phyloP scores from a whole-genome alignment of 176 grass and related monocot species.

The Lolium rigidum region DNA sequence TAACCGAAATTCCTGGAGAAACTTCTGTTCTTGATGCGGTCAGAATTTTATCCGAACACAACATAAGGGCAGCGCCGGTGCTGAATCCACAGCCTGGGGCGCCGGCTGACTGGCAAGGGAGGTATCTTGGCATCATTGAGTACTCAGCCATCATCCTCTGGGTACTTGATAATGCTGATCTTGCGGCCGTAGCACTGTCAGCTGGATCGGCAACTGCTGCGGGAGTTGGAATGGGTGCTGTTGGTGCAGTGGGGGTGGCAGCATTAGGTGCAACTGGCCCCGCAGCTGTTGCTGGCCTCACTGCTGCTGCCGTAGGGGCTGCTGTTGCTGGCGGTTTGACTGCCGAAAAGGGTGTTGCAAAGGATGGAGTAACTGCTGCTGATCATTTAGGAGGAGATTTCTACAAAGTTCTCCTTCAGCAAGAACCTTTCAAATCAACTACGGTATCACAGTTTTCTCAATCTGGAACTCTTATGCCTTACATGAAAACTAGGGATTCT shows the following conservation, averaged over 20 bases:
- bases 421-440: conserved; percentile 87
- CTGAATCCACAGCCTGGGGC: conserved; percentile 54
- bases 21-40: conserved; percentile 74
- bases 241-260: conserved; percentile 56
- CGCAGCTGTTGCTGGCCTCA: conserved; percentile 58
- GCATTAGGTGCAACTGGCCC: conserved; percentile 58
- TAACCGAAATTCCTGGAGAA: conserved; percentile 85
- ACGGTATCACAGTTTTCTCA: conserved; percentile 50
- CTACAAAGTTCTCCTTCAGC: conserved; percentile 67
- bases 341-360: conserved; percentile 60
- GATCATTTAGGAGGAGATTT: conserved; percentile 71
- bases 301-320: conserved; percentile 60
- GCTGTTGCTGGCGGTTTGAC: conserved; percentile 60
- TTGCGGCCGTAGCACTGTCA: conserved; percentile 58
- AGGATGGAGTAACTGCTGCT: conserved; percentile 63
- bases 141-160: conserved; percentile 82
- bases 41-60: conserved; percentile 71
- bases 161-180: conserved; percentile 83
- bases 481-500: background rate
- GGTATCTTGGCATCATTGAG: conserved; percentile 83
- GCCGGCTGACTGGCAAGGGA: conserved; percentile 62
- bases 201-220: conserved; percentile 59
- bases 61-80: conserved; percentile 86
- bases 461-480: background rate
- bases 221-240: conserved; percentile 56